phyloP scores from a whole-genome alignment of 805 yeast genomes.

The Metschnikowia borealis region DNA sequence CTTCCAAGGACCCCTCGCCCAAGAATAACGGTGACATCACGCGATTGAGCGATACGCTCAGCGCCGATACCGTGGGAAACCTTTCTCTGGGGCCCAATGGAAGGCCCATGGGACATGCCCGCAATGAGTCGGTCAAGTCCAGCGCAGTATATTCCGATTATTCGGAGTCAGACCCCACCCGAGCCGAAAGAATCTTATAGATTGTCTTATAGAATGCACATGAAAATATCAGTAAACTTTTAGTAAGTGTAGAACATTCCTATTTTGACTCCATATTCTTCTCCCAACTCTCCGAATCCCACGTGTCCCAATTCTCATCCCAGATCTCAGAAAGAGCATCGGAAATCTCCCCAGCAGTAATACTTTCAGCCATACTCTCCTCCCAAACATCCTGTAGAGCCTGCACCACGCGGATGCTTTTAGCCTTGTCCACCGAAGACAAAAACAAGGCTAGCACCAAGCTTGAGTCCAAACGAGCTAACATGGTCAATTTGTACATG shows the following conservation, averaged over 20 bases:
- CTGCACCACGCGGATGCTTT: conserved; percentile 6
- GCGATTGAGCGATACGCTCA: conserved; percentile 16
- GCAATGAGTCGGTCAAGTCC: conserved; percentile 10
- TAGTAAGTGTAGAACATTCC: no score
- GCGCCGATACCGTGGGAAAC: conserved; percentile 1
- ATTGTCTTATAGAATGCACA: conserved; percentile 5
- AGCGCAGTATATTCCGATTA: conserved; percentile 14
- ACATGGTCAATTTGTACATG: conserved; percentile 6
- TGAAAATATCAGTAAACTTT: not conserved
- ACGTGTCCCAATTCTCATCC: no score
- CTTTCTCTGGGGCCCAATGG: conserved; percentile 7
- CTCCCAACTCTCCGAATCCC: no score
- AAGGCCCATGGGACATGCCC: conserved; percentile 8
- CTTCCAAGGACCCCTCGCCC: not conserved
- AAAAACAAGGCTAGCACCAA: conserved; percentile 8
- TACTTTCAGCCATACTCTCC: not conserved
- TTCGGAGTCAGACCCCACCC: conserved; percentile 14
- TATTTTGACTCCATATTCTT: no score
- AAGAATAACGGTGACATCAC: conserved; percentile 6
- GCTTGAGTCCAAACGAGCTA: conserved; percentile 6
- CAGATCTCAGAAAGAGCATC: no score
- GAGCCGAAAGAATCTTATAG: conserved; percentile 11
- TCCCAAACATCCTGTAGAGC: conserved; percentile 11
- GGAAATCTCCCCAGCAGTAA: no score
- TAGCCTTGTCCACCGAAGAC: conserved; percentile 6